These are phyloP conservation scores for Clonostachys byssicola DNA, from an alignment of 2,329 filamentous ascomycete species.

Conservation along the genomic window DNA sequence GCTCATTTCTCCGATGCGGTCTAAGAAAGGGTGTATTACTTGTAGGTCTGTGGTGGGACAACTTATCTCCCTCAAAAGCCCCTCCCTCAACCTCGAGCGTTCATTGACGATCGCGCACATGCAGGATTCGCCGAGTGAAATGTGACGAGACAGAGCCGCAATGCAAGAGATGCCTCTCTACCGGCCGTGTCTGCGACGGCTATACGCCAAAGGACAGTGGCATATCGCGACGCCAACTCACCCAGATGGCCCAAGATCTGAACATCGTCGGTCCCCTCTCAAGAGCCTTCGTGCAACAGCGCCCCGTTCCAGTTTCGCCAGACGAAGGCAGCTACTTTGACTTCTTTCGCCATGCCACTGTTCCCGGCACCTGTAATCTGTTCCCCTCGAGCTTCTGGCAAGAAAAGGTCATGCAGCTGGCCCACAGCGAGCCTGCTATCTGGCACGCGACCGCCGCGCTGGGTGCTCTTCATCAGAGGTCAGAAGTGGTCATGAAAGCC, in stretches of 20 bases:
- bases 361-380: conserved; percentile 15
- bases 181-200: conserved; percentile 24
- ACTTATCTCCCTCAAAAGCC: too few species aligned
- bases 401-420: conserved; percentile 20
- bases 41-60: too few species aligned
- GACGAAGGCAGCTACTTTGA: conserved; percentile 19
- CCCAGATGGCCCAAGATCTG: conserved; percentile 15
- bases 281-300: conserved; percentile 8
- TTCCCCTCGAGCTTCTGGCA: conserved; percentile 25
- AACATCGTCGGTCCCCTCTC: conserved; percentile 19
- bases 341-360: conserved; percentile 24
- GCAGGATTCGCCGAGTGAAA: conserved; percentile 26
- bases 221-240: conserved; percentile 23
- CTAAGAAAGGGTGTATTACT: too few species aligned
- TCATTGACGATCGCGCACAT: not conserved
- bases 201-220: conserved; percentile 15
- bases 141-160: conserved; percentile 23
- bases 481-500: not conserved
- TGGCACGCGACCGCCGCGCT: conserved; percentile 27
- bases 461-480: conserved; percentile 23
- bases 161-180: conserved; percentile 15
- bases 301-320: not conserved
- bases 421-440: conserved; percentile 24
- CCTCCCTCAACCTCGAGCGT: not conserved
- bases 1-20: too few species aligned